Evolutionary conservation across 2,329 filamentous ascomycete genomes (phyloP).

Genomic region (Claviceps digitariae): DNA sequence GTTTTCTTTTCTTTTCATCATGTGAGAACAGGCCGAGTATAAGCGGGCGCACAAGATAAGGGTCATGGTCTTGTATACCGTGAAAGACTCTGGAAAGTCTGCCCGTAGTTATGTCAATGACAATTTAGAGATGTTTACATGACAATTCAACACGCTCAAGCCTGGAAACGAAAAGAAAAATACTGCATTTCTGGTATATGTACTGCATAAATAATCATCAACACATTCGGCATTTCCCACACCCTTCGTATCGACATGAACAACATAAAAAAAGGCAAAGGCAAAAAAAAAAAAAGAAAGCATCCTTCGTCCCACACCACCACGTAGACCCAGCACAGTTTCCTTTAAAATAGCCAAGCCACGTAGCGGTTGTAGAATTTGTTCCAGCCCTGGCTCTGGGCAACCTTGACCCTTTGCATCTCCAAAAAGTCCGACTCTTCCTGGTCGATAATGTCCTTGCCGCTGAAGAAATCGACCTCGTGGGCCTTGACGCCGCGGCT

Average conservation of each 20-base stretch:
- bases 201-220: neutral
- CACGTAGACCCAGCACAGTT: neutral
- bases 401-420: slow-evolving; percentile 16
- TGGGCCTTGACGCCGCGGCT: slow-evolving; percentile 40
- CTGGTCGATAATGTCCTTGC: slow-evolving; percentile 59
- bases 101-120: no score
- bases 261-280: no score
- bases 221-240: neutral
- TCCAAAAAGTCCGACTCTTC: slow-evolving; percentile 58
- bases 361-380: slow-evolving; percentile 26
- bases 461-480: slow-evolving; percentile 55
- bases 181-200: no score
- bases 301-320: neutral
- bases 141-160: no score
- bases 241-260: neutral
- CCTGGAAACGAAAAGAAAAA: no score
- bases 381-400: slow-evolving; percentile 12
- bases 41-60: no score
- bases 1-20: no score
- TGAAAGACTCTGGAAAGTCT: no score
- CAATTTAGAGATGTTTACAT: no score
- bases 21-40: no score
- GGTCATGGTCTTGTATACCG: no score
- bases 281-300: neutral
- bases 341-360: slow-evolving; percentile 22